Evolutionary conservation across 768 basidiomycete species (phyloP), one percentile per base, ranked within the genome.

Genomic region (Suillus decipiens): DNA sequence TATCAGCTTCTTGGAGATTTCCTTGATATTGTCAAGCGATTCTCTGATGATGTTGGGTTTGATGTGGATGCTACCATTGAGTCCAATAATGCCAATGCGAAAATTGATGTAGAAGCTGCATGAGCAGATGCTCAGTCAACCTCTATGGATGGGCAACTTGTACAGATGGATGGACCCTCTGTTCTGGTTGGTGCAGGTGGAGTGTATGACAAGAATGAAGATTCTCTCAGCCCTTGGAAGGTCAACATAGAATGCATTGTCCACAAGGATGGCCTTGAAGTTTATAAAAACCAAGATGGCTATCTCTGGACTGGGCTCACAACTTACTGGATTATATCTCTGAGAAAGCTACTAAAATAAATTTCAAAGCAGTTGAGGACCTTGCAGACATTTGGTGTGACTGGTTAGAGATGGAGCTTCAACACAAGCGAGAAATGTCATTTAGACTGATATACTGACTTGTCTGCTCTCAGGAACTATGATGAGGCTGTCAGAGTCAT

Each of bases 381-480:
- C 82, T 99, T 24, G 97, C 97, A 0, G 97, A 99, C 74, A 86
- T 98, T 15, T 99, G 97, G 97, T 98, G 96, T 70, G 97, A 99
- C 77, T 99, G 97, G 96, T 88, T 96, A 8, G 97, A 99, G 77
- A 88, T 99, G 90, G 97, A 99, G 74, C 82, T 99, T 57, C 87
- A 96, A 48, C 90, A 95, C 57, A 96, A 96, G 96, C 96, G 78
- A 70, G 93, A 82, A 6, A 37, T 41, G 4, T 37, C 15, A 48
- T 19, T 65, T 33, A 34, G 47, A 1, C 28, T 62, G 42, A 53
- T 15, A 15, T 60, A 34, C 69, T 74, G 8, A 74, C 45, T 28
- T 28, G 19, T 28, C 1, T 36, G 6, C 24, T 34, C n/a, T 28
- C 71, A 98, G 96, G 67, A 97, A 97, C 72, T 98, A 96, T 69